Conservation (phyloP, 228 moss, liverwort and hornwort genomes). For the Sphagnum fallax region DNA sequence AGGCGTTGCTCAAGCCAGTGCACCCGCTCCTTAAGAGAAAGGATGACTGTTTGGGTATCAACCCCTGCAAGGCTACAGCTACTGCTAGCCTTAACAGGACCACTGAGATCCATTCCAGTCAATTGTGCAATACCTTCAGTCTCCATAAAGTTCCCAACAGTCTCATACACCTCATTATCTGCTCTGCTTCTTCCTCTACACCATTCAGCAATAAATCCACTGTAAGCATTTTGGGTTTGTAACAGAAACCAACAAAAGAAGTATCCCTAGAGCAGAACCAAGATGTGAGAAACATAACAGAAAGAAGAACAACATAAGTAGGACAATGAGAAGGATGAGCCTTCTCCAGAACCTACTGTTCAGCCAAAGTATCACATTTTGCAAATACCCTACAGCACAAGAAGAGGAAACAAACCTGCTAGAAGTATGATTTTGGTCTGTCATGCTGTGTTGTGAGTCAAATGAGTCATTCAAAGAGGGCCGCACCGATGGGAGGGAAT, state of each 20-base stretch:
- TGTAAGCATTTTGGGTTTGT: neutral
- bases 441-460: conserved; percentile 49
- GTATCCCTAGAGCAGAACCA: no score
- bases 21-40: conserved; percentile 88
- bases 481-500: conserved; percentile 81
- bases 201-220: neutral
- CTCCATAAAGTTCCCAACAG: conserved; percentile 77
- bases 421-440: conserved; percentile 47
- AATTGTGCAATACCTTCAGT: conserved; percentile 80
- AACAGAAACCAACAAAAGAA: no score
- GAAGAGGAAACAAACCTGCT: conserved; percentile 45
- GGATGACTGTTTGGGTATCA: conserved; percentile 90
- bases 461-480: conserved; percentile 70
- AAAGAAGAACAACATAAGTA: neutral
- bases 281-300: neutral
- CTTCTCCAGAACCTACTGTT: no score
- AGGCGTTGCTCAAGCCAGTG: conserved; percentile 99
- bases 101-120: conserved; percentile 65
- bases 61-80: conserved; percentile 83
- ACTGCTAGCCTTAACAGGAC: conserved; percentile 91
- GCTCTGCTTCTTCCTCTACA: conserved; percentile 63
- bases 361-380: no score
- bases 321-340: neutral
- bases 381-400: no score
- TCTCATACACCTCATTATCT: conserved; percentile 70